Percentiles rank a stretch among this genome's conserved stretches.
Conservation (phyloP, 768 basidiomycete species). For the Serendipita indica region DNA sequence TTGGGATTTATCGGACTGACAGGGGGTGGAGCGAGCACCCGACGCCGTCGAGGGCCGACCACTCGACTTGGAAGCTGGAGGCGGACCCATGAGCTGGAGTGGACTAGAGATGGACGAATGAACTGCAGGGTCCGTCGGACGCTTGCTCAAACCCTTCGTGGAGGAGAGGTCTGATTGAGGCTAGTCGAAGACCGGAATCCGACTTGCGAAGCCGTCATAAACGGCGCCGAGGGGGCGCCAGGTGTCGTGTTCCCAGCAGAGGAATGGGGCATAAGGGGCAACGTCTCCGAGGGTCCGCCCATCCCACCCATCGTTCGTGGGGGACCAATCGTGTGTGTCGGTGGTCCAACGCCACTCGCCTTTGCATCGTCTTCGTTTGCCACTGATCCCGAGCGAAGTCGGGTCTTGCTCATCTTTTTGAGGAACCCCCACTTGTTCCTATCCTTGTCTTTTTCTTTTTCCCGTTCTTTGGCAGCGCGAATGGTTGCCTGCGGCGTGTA, state of each 20-base stretch:
- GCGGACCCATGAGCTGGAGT: neutral
- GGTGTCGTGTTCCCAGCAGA: neutral
- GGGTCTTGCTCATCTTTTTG: slow-evolving; percentile 78
- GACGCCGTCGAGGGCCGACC: slow-evolving; percentile 11
- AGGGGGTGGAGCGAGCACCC: slow-evolving; percentile 30
- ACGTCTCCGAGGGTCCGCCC: neutral
- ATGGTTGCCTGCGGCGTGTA: slow-evolving; percentile 11
- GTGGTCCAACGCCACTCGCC: neutral
- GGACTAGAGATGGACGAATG: neutral
- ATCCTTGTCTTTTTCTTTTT: slow-evolving; percentile 27
- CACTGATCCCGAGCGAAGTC: neutral
- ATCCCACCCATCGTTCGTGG: slow-evolving; percentile 7
- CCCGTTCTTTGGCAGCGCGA: neutral
- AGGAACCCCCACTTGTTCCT: slow-evolving; percentile 84
- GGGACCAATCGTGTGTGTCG: neutral
- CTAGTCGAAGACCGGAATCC: neutral
- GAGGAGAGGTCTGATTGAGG: neutral
- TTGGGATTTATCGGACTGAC: slow-evolving; percentile 24
- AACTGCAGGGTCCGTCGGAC: neutral
- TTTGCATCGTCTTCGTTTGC: neutral
- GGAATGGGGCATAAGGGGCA: slow-evolving; percentile 1
- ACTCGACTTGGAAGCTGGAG: neutral
- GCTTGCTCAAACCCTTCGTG: neutral
- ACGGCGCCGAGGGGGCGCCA: neutral
- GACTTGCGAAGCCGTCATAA: slow-evolving; percentile 6